phyloP scores from a whole-genome alignment of 164 flowering plant genomes.

The Nymphaea thermarum region DNA sequence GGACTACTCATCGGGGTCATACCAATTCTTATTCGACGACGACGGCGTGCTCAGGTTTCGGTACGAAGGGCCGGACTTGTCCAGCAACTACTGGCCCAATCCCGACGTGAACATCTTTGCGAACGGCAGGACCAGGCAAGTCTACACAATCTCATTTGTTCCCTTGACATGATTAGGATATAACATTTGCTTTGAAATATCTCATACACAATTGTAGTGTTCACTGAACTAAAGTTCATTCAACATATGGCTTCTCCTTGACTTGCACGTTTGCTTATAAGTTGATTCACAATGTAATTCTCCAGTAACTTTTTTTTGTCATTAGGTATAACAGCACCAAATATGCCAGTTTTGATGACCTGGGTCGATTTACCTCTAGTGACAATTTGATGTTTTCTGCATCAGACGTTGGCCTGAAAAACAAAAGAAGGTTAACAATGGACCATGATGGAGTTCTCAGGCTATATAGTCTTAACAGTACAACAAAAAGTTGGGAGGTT shows the following conservation, averaged over 20 bases:
- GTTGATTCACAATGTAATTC: no score
- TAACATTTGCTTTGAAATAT: no score
- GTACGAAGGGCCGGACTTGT: conserved; percentile 9
- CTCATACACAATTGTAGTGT: no score
- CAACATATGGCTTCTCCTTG: no score
- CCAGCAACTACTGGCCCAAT: conserved; percentile 26
- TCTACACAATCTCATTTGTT: no score
- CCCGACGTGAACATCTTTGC: conserved; percentile 3
- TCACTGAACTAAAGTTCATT: no score
- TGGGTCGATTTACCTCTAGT: conserved; percentile 10
- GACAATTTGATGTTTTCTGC: conserved; percentile 7
- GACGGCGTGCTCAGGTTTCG: conserved; percentile 23
- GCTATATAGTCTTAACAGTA: conserved; percentile 13
- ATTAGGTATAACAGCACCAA: conserved; percentile 11
- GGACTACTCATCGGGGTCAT: conserved; percentile 23
- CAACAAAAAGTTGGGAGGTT: conserved; percentile 8
- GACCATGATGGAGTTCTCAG: conserved; percentile 17
- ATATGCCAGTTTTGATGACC: conserved; percentile 9
- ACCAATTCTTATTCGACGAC: conserved; percentile 24
- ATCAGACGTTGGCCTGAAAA: conserved; percentile 11
- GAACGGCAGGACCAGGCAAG: conserved; percentile 1
- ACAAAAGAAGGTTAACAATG: conserved; percentile 13
- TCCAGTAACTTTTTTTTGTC: no score
- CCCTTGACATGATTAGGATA: no score
- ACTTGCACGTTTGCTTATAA: no score